Evolutionary conservation across 352 stramenopile genomes (phyloP).

Genomic region (Ochromonadaceae sp.): DNA sequence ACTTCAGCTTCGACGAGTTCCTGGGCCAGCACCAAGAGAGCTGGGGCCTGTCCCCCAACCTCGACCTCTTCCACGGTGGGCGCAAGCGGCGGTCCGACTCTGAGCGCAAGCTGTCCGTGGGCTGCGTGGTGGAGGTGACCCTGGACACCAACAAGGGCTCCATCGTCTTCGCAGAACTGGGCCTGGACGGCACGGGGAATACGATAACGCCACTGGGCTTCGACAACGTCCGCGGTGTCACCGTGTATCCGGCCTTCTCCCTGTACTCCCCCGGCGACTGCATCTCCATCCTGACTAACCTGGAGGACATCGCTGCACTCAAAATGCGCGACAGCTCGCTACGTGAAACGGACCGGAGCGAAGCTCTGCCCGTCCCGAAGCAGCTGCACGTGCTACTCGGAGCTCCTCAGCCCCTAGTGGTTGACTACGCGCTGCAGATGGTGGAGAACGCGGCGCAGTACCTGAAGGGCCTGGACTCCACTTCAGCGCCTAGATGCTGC

Average conservation of each 20-base stretch:
- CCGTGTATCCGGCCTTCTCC: background rate
- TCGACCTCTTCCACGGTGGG: conserved; percentile 1
- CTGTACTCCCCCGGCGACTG: conserved; percentile 3
- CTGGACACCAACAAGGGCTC: background rate
- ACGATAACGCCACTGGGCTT: too few species aligned
- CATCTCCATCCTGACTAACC: background rate
- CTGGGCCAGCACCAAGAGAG: background rate
- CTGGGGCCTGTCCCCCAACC: background rate
- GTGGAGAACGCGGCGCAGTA: too few species aligned
- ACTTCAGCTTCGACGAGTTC: background rate
- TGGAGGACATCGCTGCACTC: background rate
- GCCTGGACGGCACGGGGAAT: background rate
- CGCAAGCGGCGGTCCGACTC: background rate
- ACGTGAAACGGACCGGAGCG: too few species aligned
- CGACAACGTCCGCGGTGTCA: background rate
- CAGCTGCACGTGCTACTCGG: too few species aligned
- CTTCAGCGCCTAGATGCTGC: too few species aligned
- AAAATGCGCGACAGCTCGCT: too few species aligned
- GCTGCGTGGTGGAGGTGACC: background rate
- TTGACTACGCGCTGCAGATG: too few species aligned
- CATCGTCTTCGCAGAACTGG: background rate
- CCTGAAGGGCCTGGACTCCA: too few species aligned
- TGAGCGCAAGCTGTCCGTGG: background rate
- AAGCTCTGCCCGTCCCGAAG: too few species aligned
- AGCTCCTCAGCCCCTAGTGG: too few species aligned